These are phyloP conservation scores for Hyaloscypha variabilis DNA, from an alignment of 495 filamentous ascomycete genomes.

Conservation along the genomic window DNA sequence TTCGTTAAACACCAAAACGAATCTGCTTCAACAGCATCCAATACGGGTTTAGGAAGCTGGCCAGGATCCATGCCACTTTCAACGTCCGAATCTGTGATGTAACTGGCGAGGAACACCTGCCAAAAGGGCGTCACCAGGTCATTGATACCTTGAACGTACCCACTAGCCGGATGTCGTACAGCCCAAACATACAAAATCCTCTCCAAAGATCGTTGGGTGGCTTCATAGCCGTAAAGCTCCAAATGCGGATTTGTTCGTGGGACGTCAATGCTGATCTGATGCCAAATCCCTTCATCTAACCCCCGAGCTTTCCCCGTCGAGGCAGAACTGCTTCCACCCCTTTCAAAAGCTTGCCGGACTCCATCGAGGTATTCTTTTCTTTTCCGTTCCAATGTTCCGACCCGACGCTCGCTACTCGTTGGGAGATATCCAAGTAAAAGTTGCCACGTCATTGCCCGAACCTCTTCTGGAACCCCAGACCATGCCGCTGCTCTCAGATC, in stretches of 20 bases:
- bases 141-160: constrained; percentile 98
- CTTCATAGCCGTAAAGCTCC: constrained; percentile 91
- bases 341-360: constrained; percentile 91
- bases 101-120: constrained; percentile 92
- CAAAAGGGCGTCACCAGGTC: constrained; percentile 97
- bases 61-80: constrained; percentile 96
- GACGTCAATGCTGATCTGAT: constrained; percentile 98
- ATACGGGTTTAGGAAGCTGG: constrained; percentile 83
- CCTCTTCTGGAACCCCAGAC: constrained; percentile 92
- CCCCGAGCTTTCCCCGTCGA: constrained; percentile 64
- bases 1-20: constrained; percentile 98
- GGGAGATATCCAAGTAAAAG: constrained; percentile 93
- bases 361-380: constrained; percentile 97
- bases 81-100: constrained; percentile 91
- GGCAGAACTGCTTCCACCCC: constrained; percentile 53
- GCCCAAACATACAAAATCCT: constrained; percentile 98
- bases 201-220: constrained; percentile 90
- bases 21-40: constrained; percentile 97
- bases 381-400: constrained; percentile 90
- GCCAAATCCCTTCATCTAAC: constrained; percentile 94
- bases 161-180: constrained; percentile 93
- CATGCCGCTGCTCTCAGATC: constrained; percentile 86
- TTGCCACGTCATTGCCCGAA: constrained; percentile 98
- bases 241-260: constrained; percentile 96
- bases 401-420: constrained; percentile 87